phyloP scores from a whole-genome alignment of 345 rosid species.

The Xanthoceras sorbifolium region DNA sequence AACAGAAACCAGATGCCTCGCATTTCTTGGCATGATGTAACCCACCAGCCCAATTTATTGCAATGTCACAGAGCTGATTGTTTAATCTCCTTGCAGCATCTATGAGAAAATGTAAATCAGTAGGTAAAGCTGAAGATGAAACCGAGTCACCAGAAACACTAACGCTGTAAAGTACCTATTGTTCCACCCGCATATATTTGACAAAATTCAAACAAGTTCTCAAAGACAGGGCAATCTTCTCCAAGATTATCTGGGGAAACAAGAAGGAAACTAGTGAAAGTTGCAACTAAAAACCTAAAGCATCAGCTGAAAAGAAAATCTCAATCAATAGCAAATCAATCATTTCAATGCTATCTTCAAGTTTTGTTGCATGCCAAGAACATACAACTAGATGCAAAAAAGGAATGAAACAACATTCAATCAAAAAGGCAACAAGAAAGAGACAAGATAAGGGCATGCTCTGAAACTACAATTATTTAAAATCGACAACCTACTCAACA shows the following conservation, averaged over 20 bases:
- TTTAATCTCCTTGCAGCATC: constrained; percentile 96
- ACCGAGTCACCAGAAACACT: constrained; percentile 12
- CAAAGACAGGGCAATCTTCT: constrained; percentile 99
- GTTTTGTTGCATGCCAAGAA: background rate
- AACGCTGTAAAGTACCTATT: constrained; percentile 55
- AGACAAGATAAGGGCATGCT: background rate
- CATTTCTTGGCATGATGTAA: constrained; percentile 98
- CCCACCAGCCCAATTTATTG: constrained; percentile 99
- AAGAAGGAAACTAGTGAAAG: constrained; percentile 7
- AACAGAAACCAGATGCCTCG: constrained; percentile 97
- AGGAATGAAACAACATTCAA: background rate
- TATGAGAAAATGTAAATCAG: constrained; percentile 26
- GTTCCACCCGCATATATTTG: constrained; percentile 99
- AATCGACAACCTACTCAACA: background rate
- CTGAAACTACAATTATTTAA: background rate
- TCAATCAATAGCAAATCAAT: background rate
- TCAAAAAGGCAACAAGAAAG: background rate
- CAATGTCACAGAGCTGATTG: constrained; percentile 91
- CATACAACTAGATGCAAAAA: background rate
- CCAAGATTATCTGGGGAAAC: constrained; percentile 74
- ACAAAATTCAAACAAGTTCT: constrained; percentile 92
- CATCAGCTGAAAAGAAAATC: background rate
- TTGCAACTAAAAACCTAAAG: constrained; percentile 10
- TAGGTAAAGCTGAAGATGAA: background rate
- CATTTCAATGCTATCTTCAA: background rate